Base-by-base conservation (phyloP, 495 filamentous ascomycete species). In the Pyrenula aspistea region DNA sequence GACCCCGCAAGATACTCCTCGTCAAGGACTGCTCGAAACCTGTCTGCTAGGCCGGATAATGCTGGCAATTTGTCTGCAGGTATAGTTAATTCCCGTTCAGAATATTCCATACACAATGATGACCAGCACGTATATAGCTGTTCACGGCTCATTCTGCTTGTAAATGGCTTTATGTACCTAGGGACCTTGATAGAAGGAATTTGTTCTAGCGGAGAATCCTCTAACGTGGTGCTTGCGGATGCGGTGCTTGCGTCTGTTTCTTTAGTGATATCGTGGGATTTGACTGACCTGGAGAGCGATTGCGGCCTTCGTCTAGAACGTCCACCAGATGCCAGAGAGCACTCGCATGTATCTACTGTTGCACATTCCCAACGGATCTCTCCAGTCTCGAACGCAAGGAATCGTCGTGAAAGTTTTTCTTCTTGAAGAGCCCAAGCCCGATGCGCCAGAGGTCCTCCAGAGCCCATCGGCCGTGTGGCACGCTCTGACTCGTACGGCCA, bases 341-440 rank as follows among this genome's bases (percentile, higher is more conserved):
- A 42, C 31, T 42, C 31, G 31, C 31, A 42, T 42, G 31, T 15
- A 42, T 42, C 31, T 24, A 20, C 22, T 24, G 50, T 52, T 52
- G n/a, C 19, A 24, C 50, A 52, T 24, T 20, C n/a, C 19, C n/a
- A 52, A 21, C n/a, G 22, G 50, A 52, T 24, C 50, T 21, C 22
- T 24, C 22, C 50, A 52, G 8, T 21, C 19, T 20, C 50, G 22
- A 21, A 52, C n/a, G 50, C 22, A 52, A 52, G 50, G 50, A 24
- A 10, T 20, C 50, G n/a, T 52, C 50, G 50, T 20, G 19, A 21
- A 21, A 52, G 22, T 20, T 20, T 52, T 24, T 52, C 50, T 24
- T 52, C 50, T 52, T 52, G 50, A 52, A 52, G 22, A 20, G 50
- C 19, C 50, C 50, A 52, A 52, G 50, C 50, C n/a, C 50, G 50